Evolutionary conservation across 495 filamentous ascomycete genomes (phyloP).

Genomic region (Apiosordaria backusii): DNA sequence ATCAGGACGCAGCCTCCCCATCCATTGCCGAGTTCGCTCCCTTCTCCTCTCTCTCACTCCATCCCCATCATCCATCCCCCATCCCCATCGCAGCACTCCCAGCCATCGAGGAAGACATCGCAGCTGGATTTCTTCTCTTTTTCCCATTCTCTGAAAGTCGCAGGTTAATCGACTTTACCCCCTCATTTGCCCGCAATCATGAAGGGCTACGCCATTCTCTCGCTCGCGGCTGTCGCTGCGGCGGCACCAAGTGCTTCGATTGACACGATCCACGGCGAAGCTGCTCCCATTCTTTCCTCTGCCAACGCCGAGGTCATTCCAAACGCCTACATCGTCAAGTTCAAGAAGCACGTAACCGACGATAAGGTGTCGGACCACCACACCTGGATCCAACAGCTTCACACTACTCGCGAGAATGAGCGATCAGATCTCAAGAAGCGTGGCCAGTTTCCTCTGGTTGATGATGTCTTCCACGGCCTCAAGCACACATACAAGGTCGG

Average conservation of each 20-base stretch:
- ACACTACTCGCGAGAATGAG: conserved; percentile 54
- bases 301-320: conserved; percentile 68
- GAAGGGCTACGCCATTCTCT: conserved; percentile 67
- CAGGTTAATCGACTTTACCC: conserved; percentile 40
- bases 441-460: conserved; percentile 66
- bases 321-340: conserved; percentile 94
- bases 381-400: conserved; percentile 86
- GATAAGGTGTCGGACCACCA: conserved; percentile 71
- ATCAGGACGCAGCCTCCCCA: conserved; percentile 35
- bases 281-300: conserved; percentile 84
- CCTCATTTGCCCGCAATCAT: conserved; percentile 50
- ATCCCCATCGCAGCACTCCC: conserved; percentile 30
- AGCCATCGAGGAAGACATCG: conserved; percentile 28
- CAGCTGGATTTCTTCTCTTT: conserved; percentile 22
- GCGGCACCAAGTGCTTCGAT: conserved; percentile 72
- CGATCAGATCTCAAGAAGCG: conserved; percentile 86
- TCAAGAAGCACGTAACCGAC: conserved; percentile 87
- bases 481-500: conserved; percentile 95
- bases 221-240: conserved; percentile 62
- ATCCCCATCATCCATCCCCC: conserved; percentile 38
- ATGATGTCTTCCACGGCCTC: conserved; percentile 74
- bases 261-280: conserved; percentile 78
- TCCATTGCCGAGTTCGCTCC: conserved; percentile 24
- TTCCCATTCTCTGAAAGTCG: conserved; percentile 35
- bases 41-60: conserved; percentile 34